A percentile compares a stretch with the other conserved stretches of the same genome.
These are phyloP conservation scores for Diaporthe caulivora DNA, from an alignment of 2,329 filamentous ascomycete genomes.

Conservation along the genomic window DNA sequence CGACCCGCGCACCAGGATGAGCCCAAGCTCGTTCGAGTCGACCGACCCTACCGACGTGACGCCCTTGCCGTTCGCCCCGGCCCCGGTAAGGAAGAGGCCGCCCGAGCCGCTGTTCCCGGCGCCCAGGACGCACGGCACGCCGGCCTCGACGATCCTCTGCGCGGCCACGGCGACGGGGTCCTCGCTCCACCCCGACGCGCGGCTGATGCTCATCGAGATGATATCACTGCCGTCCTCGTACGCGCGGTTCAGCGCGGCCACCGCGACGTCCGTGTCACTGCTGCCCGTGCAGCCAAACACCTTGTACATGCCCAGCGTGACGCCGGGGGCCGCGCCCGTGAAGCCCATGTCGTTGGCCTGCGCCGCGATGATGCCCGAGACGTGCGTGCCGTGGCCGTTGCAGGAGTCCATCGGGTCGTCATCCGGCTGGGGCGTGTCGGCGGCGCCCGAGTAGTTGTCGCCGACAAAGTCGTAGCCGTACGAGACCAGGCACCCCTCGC, in stretches of 20 bases:
- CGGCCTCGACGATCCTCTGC: neutral
- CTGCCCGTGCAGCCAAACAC: neutral
- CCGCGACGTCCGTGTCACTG: neutral
- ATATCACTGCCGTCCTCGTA: neutral
- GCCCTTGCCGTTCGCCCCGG: constrained; percentile 1
- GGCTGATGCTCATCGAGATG: constrained; percentile 16
- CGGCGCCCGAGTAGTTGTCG: neutral
- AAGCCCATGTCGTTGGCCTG: neutral
- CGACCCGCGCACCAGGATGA: neutral
- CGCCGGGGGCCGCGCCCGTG: constrained; percentile 1
- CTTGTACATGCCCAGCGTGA: constrained; percentile 4
- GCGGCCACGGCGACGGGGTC: constrained; percentile 4
- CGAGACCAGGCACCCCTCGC: constrained; percentile 35
- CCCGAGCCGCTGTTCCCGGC: constrained; percentile 14
- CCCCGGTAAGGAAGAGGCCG: neutral
- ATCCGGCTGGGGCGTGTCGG: neutral
- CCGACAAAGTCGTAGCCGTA: constrained; percentile 16
- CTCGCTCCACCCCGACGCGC: constrained; percentile 11
- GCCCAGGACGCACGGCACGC: neutral
- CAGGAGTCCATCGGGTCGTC: neutral
- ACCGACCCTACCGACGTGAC: constrained; percentile 13
- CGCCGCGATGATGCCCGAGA: neutral
- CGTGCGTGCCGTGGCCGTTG: neutral
- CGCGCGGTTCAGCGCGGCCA: constrained; percentile 7
- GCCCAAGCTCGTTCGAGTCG: neutral